These are phyloP conservation scores for Jackrogersella minutella DNA, from an alignment of 495 filamentous ascomycete genomes.

Conservation along the genomic window DNA sequence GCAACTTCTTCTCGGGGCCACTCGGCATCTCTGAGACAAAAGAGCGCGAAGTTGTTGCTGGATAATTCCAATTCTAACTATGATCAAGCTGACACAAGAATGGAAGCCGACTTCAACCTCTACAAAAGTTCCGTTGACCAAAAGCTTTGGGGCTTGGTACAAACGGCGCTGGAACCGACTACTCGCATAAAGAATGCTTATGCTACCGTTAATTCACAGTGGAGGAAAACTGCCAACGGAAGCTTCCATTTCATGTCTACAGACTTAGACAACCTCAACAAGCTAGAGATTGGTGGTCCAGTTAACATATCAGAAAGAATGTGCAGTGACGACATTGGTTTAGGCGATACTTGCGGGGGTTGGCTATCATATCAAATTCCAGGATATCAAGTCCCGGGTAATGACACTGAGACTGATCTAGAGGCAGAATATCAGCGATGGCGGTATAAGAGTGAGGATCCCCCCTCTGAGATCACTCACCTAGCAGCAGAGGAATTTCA, in stretches of 20 bases:
- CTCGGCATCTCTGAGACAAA: constrained; percentile 34
- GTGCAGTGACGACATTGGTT: background rate
- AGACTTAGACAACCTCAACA: background rate
- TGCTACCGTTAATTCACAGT: background rate
- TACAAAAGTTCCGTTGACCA: constrained; percentile 20
- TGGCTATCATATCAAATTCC: background rate
- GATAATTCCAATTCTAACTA: background rate
- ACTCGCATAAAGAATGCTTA: constrained; percentile 12
- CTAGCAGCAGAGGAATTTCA: background rate
- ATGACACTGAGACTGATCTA: background rate
- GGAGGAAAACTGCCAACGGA: background rate
- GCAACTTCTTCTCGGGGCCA: constrained; percentile 27
- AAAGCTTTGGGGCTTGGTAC: constrained; percentile 39
- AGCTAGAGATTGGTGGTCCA: background rate
- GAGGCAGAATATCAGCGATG: background rate
- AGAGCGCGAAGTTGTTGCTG: constrained; percentile 19
- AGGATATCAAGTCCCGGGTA: background rate
- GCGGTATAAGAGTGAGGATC: background rate
- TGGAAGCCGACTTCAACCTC: background rate
- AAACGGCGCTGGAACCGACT: constrained; percentile 27
- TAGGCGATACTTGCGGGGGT: background rate
- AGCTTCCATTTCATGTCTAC: background rate
- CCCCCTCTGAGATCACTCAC: background rate
- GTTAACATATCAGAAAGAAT: background rate
- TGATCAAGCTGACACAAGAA: background rate